These are phyloP conservation scores for Pseudoperonospora humuli DNA, from an alignment of 352 stramenopile species.

Conservation along the genomic window DNA sequence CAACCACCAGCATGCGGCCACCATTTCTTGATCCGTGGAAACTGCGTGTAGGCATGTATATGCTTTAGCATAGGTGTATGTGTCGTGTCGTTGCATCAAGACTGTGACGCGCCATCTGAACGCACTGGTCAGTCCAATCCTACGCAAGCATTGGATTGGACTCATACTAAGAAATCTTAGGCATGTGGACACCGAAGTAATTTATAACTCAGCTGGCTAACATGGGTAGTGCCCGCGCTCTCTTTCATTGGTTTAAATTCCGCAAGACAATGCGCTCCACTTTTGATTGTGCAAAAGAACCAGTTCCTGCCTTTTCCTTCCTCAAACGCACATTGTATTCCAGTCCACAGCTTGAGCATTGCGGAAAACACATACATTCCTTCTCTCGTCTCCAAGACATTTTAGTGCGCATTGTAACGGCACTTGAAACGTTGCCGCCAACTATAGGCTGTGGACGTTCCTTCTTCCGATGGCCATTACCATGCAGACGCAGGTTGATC, in stretches of 20 bases:
- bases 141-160: too few species aligned
- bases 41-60: conserved; percentile 4
- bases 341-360: too few species aligned
- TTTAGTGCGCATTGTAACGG: neutral
- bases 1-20: conserved; percentile 54
- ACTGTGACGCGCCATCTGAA: neutral
- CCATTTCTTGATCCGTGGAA: conserved; percentile 1
- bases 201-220: too few species aligned
- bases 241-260: too few species aligned
- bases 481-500: conserved; percentile 26
- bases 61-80: conserved; percentile 1
- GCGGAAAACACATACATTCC: conserved; percentile 5
- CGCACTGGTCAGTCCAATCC: too few species aligned
- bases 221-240: too few species aligned
- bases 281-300: too few species aligned
- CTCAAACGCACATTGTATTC: too few species aligned
- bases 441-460: neutral
- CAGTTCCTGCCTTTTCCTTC: too few species aligned
- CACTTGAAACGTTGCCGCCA: neutral
- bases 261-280: too few species aligned
- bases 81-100: neutral
- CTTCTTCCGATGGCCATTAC: conserved; percentile 21
- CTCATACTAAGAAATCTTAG: too few species aligned
- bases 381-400: neutral
- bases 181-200: too few species aligned